These are phyloP conservation scores for Alternaria arborescens DNA, from an alignment of 2,329 filamentous ascomycete genomes.

Conservation along the genomic window DNA sequence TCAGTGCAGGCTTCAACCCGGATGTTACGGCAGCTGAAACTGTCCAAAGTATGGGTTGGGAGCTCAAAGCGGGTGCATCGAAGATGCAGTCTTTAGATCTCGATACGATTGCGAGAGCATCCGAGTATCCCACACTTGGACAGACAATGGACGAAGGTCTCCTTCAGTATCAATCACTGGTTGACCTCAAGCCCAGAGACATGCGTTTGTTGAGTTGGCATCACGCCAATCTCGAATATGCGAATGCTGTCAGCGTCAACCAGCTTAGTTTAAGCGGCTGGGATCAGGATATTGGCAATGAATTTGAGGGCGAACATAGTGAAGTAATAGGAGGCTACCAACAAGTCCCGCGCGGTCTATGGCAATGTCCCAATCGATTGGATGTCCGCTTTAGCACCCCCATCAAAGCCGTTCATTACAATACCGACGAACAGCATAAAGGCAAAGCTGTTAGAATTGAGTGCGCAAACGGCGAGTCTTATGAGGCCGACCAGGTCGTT, in stretches of 20 bases:
- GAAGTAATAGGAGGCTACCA: conserved; percentile 95
- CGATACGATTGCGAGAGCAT: conserved; percentile 68
- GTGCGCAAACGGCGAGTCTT: conserved; percentile 77
- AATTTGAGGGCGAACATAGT: conserved; percentile 94
- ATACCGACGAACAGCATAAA: conserved; percentile 20
- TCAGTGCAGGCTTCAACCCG: conserved; percentile 73
- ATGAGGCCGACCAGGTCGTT: conserved; percentile 91
- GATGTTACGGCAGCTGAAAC: conserved; percentile 79
- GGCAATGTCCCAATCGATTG: conserved; percentile 77
- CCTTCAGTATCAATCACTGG: conserved; percentile 81
- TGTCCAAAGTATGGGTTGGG: conserved; percentile 84
- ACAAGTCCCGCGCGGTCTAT: conserved; percentile 86
- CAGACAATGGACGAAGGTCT: conserved; percentile 94
- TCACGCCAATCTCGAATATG: conserved; percentile 96
- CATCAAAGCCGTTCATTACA: conserved; percentile 77
- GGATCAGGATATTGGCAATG: conserved; percentile 97
- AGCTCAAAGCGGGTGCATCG: conserved; percentile 68
- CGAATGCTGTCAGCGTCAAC: conserved; percentile 88
- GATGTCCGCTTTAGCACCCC: conserved; percentile 77
- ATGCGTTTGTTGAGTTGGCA: conserved; percentile 96
- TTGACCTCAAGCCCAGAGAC: conserved; percentile 85
- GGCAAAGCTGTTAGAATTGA: conserved; percentile 54
- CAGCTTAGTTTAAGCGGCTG: conserved; percentile 88
- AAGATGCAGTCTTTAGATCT: conserved; percentile 75
- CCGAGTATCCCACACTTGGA: conserved; percentile 77